phyloP scores from a whole-genome alignment of 345 rosid genomes.

The Sisymbrium irio region DNA sequence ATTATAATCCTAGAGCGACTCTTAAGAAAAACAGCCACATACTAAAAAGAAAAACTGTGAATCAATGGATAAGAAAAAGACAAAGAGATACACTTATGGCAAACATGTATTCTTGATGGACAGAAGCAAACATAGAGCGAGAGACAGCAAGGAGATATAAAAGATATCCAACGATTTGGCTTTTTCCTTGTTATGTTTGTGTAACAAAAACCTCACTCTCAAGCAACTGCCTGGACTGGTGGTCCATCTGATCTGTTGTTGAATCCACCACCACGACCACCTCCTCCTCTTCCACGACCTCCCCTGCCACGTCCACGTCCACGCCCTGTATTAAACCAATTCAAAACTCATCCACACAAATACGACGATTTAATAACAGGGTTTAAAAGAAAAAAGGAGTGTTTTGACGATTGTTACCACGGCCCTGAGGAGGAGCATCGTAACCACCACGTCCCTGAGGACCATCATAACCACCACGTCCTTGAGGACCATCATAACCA shows the following conservation, averaged over 20 bases:
- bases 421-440: constrained; percentile 41
- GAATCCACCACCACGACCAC: constrained; percentile 47
- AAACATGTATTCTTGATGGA: constrained; percentile 33
- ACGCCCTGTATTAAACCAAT: constrained; percentile 46
- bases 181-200: constrained; percentile 34
- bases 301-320: constrained; percentile 74
- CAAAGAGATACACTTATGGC: constrained; percentile 22
- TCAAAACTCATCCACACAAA: neutral
- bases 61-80: constrained; percentile 10
- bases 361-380: neutral
- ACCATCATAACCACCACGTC: constrained; percentile 22
- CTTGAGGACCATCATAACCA: constrained; percentile 40
- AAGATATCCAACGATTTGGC: constrained; percentile 34
- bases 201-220: constrained; percentile 36
- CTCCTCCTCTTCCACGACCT: constrained; percentile 37
- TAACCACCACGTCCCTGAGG: constrained; percentile 32
- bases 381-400: neutral
- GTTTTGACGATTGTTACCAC: constrained; percentile 27
- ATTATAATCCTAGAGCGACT: constrained; percentile 7
- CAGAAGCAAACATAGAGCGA: constrained; percentile 28
- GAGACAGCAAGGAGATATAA: constrained; percentile 17
- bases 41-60: constrained; percentile 11
- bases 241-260: constrained; percentile 38
- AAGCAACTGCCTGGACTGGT: constrained; percentile 54
- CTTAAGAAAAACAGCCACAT: constrained; percentile 11